phyloP scores from a whole-genome alignment of 2,329 filamentous ascomycete genomes.

The Immersiporthe knoxdaviesiana region DNA sequence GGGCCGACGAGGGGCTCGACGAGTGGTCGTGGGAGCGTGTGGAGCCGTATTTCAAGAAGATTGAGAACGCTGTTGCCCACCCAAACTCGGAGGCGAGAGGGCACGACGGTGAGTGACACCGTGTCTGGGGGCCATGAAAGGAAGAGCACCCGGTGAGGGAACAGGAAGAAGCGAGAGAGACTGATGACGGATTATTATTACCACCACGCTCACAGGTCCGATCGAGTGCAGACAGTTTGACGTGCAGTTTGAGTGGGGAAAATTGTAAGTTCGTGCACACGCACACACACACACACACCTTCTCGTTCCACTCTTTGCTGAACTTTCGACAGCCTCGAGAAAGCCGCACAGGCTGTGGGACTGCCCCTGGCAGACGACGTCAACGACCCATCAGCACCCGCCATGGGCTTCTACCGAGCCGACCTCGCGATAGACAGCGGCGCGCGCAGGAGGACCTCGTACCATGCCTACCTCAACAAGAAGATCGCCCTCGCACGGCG shows the following conservation, averaged over 20 bases:
- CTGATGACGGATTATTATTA: neutral
- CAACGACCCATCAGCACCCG: conserved; percentile 36
- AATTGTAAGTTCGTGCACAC: neutral
- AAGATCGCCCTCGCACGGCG: conserved; percentile 31
- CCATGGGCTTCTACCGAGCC: conserved; percentile 37
- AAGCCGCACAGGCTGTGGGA: conserved; percentile 35
- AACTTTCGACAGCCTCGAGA: conserved; percentile 30
- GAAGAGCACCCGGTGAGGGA: neutral
- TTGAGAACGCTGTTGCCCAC: conserved; percentile 35
- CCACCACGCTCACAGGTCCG: neutral
- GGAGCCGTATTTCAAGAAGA: conserved; percentile 39
- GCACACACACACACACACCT: neutral
- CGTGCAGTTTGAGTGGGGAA: neutral
- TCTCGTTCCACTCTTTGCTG: neutral
- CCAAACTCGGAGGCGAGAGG: conserved; percentile 32
- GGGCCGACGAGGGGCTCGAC: conserved; percentile 37
- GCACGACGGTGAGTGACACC: conserved; percentile 32
- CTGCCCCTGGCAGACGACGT: conserved; percentile 34
- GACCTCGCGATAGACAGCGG: conserved; percentile 36
- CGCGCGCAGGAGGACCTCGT: conserved; percentile 35
- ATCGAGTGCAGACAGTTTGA: conserved; percentile 11
- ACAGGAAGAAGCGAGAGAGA: neutral
- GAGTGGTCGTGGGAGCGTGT: conserved; percentile 42
- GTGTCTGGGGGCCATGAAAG: neutral
- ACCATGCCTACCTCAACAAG: conserved; percentile 36